These are phyloP conservation scores for Sclerotinia glacialis DNA, from an alignment of 2,329 filamentous ascomycete species.

Conservation along the genomic window DNA sequence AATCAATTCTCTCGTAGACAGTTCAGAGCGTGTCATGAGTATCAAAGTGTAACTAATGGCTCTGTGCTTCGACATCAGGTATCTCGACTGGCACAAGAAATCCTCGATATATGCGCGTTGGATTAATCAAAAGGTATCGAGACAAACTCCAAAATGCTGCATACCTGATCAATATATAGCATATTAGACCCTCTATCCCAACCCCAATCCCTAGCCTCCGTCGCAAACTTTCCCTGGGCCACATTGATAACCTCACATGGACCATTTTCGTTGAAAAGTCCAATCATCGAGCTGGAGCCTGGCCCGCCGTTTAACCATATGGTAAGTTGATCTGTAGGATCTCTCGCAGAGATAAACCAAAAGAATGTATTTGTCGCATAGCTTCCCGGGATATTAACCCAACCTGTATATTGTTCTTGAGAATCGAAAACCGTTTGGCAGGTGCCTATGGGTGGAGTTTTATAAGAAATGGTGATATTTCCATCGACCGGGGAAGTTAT, in stretches of 20 bases:
- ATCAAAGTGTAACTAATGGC: neutral
- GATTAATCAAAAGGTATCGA: neutral
- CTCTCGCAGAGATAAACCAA: constrained; percentile 48
- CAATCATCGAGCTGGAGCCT: constrained; percentile 62
- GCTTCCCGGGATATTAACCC: constrained; percentile 59
- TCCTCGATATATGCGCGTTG: neutral
- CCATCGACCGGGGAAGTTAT: constrained; percentile 60
- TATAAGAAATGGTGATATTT: constrained; percentile 67
- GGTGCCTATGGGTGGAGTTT: constrained; percentile 55
- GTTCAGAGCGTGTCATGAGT: neutral
- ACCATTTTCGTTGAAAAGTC: constrained; percentile 60
- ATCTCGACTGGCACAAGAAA: constrained; percentile 48
- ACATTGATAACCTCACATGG: constrained; percentile 51
- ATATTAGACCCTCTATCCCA: constrained; percentile 62
- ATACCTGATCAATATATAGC: constrained; percentile 52
- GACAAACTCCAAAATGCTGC: constrained; percentile 23
- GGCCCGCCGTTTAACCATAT: constrained; percentile 69
- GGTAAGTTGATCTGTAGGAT: constrained; percentile 51
- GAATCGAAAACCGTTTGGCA: constrained; percentile 63
- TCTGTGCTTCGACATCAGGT: constrained; percentile 39
- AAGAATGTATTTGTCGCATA: constrained; percentile 51
- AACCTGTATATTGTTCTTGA: constrained; percentile 70
- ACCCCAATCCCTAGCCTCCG: constrained; percentile 58
- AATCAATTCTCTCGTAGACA: neutral
- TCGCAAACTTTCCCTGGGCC: constrained; percentile 50